A percentile compares a stretch with the other conserved stretches of the same genome.
Conservation (phyloP, 306 rosid genomes). For the Spatholobus suberectus region DNA sequence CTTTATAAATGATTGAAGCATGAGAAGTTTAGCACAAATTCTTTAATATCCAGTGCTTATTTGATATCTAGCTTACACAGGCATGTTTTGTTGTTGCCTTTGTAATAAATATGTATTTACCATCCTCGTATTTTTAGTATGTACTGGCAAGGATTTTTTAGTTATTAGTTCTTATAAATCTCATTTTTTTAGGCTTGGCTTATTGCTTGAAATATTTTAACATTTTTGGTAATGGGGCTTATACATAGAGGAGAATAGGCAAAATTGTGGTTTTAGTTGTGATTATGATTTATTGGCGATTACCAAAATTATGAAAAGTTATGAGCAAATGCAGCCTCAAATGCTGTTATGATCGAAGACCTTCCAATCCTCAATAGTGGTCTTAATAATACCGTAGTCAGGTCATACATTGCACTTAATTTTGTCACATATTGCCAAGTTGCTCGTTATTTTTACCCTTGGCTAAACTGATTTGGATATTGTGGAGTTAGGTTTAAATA, state of each 20-base stretch:
- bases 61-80: neutral
- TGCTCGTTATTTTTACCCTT: neutral
- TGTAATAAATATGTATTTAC: neutral
- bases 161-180: neutral
- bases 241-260: neutral
- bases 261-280: too few species aligned
- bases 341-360: too few species aligned
- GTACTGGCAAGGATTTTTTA: neutral
- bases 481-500: neutral
- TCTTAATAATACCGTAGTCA: neutral
- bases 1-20: neutral
- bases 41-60: neutral
- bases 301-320: too few species aligned
- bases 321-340: too few species aligned
- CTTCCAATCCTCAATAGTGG: too few species aligned
- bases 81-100: neutral
- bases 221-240: neutral
- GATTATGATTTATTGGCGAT: too few species aligned
- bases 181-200: neutral
- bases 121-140: neutral
- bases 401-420: neutral
- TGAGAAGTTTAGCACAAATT: neutral
- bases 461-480: neutral
- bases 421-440: neutral
- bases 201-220: neutral